These are phyloP conservation scores for Monilinia fructigena DNA, from an alignment of 2,329 filamentous ascomycete genomes.

Conservation along the genomic window DNA sequence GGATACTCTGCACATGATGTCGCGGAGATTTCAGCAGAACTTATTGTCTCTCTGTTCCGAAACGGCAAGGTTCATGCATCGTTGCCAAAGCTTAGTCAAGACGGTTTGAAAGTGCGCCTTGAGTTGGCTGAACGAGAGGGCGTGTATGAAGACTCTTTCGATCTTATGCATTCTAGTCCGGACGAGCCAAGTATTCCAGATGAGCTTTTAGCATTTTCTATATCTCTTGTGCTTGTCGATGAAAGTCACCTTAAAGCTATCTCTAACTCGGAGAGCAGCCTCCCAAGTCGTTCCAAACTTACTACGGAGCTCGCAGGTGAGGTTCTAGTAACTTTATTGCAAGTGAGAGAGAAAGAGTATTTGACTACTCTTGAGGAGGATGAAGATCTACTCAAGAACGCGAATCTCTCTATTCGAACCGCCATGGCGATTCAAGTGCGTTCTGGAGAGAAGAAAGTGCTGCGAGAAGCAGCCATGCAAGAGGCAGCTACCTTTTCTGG, in stretches of 20 bases:
- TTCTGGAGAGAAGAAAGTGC: conserved; percentile 61
- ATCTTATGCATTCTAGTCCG: conserved; percentile 43
- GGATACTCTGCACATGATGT: conserved; percentile 66
- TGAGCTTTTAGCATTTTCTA: conserved; percentile 44
- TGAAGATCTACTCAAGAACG: conserved; percentile 41
- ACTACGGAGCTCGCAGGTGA: conserved; percentile 43
- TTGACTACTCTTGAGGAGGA: conserved; percentile 54
- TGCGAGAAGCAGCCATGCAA: conserved; percentile 48
- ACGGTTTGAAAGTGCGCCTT: conserved; percentile 36
- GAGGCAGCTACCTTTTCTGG: conserved; percentile 40
- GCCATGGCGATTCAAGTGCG: conserved; percentile 60
- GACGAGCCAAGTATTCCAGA: conserved; percentile 39
- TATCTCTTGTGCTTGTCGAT: conserved; percentile 47
- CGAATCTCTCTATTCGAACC: conserved; percentile 39
- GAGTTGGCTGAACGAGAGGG: conserved; percentile 55
- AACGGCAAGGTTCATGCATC: conserved; percentile 21
- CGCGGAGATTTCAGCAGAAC: conserved; percentile 56
- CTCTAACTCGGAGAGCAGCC: conserved; percentile 40
- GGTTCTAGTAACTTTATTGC: conserved; percentile 44
- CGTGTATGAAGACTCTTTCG: conserved; percentile 60
- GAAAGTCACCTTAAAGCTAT: conserved; percentile 42
- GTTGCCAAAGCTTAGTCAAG: conserved; percentile 32
- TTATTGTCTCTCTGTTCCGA: conserved; percentile 43
- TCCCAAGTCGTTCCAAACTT: conserved; percentile 45
- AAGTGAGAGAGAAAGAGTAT: conserved; percentile 49